Conservation (phyloP, 2,329 filamentous ascomycete species). For the Penicillium rolfsii region DNA sequence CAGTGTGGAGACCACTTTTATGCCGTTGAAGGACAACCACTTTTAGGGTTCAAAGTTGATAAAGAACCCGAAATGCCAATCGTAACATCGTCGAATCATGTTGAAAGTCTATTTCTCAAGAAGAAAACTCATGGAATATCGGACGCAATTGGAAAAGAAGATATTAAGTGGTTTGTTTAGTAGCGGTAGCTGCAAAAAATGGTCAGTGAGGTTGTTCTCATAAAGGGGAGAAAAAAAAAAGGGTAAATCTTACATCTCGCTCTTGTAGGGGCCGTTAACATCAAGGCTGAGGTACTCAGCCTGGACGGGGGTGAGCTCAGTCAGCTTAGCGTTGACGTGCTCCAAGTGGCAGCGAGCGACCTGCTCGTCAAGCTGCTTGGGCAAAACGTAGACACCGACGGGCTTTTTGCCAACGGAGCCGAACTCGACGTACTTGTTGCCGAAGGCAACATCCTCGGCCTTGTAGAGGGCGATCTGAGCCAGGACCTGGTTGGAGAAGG, state of each 20-base stretch:
- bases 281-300: slow-evolving; percentile 91
- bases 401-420: slow-evolving; percentile 88
- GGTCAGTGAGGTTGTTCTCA: background rate
- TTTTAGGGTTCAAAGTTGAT: slow-evolving; percentile 52
- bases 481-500: slow-evolving; percentile 99
- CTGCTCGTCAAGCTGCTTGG: slow-evolving; percentile 99
- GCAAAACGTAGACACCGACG: slow-evolving; percentile 91
- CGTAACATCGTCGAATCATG: slow-evolving; percentile 65
- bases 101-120: slow-evolving; percentile 53
- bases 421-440: slow-evolving; percentile 95
- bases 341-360: slow-evolving; percentile 90
- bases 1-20: slow-evolving; percentile 42
- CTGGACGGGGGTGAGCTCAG: slow-evolving; percentile 80
- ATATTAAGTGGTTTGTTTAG: slow-evolving; percentile 53
- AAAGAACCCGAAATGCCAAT: slow-evolving; percentile 54
- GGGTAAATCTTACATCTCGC: slow-evolving; percentile 55
- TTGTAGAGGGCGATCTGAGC: slow-evolving; percentile 99
- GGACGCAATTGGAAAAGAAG: slow-evolving; percentile 35
- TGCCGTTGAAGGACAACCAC: slow-evolving; percentile 67
- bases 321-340: slow-evolving; percentile 94
- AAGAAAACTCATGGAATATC: slow-evolving; percentile 36
- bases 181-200: slow-evolving; percentile 62
- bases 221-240: background rate
- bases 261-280: slow-evolving; percentile 91
- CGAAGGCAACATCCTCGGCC: slow-evolving; percentile 81